Base-by-base conservation (phyloP, 2,329 filamentous ascomycete species). In the Trichoderma cornu-damae region DNA sequence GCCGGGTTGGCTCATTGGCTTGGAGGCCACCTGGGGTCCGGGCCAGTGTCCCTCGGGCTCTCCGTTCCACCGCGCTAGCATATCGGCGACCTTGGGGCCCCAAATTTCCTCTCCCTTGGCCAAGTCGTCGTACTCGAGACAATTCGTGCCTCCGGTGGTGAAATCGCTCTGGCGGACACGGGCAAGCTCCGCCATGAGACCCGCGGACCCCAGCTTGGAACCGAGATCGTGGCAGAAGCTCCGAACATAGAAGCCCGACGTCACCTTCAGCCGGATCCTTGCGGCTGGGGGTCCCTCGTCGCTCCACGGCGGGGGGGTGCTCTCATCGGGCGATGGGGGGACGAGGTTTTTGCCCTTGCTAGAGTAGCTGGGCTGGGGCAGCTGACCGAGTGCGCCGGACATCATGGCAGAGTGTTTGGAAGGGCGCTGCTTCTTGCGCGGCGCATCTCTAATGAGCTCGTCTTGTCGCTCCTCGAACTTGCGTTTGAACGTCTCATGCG, bases 201-300 rank as follows among this genome's bases (percentile, higher is more conserved):
- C 94, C 22, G 89, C 85, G 11, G 90, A 96, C 52, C 83, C 85
- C 12, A 96, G 79, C 64, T 90, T 90, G 63, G 85, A 78, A 20
- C 93, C 94, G 3, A 99, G 80, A 67, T 99, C 94, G 69, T 97
- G 91, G 65, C 90, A 92, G 64, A 99, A 84, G 58, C 89, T 95
- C 61, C 94, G 88, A 12, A 99, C 92, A 71, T 99, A 99, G 78
- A 96, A 99, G 37, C 94, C 94, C 0, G 91, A 96, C 2, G 91
- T 91, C 51, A 96, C 93, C 0, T 89, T 96, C 83, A 99, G 90
- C 58, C 88, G 86, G 59, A 99, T 84, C 67, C 84, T 87, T 48
- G 84, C 89, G 1, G 93, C 94, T 1, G 93, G 84, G 1, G 90
- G 85, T 0, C 81, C 83, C 66, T 85, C 75, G 69, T 78, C 82